These are phyloP conservation scores for Tolypocladium nubicola DNA, from an alignment of 2,329 filamentous ascomycete species.

Conservation along the genomic window DNA sequence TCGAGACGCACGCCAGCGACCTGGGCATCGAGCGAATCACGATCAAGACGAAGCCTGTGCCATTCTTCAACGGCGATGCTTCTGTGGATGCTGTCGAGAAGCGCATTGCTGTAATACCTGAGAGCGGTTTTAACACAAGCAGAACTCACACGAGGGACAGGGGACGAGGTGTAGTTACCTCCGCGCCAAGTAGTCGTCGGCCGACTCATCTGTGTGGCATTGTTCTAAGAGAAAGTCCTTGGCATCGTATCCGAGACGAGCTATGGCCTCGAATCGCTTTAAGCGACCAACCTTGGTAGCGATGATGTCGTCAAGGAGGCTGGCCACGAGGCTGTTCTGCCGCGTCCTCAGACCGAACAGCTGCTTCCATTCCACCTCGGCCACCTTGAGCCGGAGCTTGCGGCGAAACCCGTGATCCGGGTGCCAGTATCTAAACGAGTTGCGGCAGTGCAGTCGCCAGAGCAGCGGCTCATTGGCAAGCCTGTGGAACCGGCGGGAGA, in stretches of 20 bases:
- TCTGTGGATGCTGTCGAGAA: conserved; percentile 73
- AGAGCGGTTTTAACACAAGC: conserved; percentile 2
- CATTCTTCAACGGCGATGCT: conserved; percentile 70
- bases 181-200: conserved; percentile 67
- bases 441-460: conserved; percentile 68
- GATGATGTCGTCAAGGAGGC: conserved; percentile 58
- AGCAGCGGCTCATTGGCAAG: conserved; percentile 63
- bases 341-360: conserved; percentile 49
- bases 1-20: conserved; percentile 47
- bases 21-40: conserved; percentile 7
- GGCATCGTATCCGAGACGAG: conserved; percentile 69
- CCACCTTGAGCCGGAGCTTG: conserved; percentile 42
- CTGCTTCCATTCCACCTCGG: conserved; percentile 61
- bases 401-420: conserved; percentile 46
- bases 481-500: conserved; percentile 53
- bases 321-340: conserved; percentile 39
- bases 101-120: conserved; percentile 65
- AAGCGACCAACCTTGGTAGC: conserved; percentile 59
- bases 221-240: conserved; percentile 74
- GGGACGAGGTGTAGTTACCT: conserved; percentile 28
- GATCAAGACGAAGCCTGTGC: conserved; percentile 31
- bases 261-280: conserved; percentile 59
- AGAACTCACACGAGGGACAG: not conserved
- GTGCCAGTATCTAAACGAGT: conserved; percentile 67
- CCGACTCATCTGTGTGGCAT: conserved; percentile 44